Evolutionary conservation across 176 grass and related monocot species (phyloP), one percentile per base, ranked within the genome.

Genomic region (Aegilops sharonensis): DNA sequence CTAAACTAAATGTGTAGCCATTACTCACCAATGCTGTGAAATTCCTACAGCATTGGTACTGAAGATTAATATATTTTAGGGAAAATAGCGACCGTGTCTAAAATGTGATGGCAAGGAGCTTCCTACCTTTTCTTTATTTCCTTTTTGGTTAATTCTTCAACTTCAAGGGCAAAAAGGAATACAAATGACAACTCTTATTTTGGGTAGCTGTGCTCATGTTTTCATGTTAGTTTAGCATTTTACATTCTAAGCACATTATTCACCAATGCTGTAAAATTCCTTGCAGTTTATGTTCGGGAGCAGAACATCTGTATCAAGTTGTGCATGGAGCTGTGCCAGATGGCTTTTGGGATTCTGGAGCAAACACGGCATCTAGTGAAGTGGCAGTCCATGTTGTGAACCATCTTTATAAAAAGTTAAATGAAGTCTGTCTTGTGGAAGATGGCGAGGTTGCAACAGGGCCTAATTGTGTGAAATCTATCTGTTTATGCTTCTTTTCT

Each of bases 371-470:
- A 89, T 70, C 90, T 85, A 85, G 84, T 87, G 90, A 95, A 85
- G 74, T 94, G 68, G 76, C 88, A 68, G 96, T 91, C 89, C 86
- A 92, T 85, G 92, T 94, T 85, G 89, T 98, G 12, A 84, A 94
- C 57, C 68, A 91, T 88, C 84, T 95, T 80, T 98, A 85, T 85
- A 91, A 84, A 82, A 98, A 94, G 81, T 90, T 98, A 86, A 94
- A 92, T 81, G 84, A 91, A 86, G 79, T 94, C 40, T 98, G 93
- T 82, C 91, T 98, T n/a, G 84, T 94, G 72, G 90, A 95, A 92
- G 93, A 86, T 92, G 91, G 91, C 90, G 78, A 95, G 96, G 96
- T 98, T 88, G 78, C 36, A 81, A 29, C 86, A 83, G 85, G 64
- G 84, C 6, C 29, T 81, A 39, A 23, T 59, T 77, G 7, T 64